Evolutionary conservation across 2,329 filamentous ascomycete genomes (phyloP).

Genomic region (Penicillium aurantiogriseum): DNA sequence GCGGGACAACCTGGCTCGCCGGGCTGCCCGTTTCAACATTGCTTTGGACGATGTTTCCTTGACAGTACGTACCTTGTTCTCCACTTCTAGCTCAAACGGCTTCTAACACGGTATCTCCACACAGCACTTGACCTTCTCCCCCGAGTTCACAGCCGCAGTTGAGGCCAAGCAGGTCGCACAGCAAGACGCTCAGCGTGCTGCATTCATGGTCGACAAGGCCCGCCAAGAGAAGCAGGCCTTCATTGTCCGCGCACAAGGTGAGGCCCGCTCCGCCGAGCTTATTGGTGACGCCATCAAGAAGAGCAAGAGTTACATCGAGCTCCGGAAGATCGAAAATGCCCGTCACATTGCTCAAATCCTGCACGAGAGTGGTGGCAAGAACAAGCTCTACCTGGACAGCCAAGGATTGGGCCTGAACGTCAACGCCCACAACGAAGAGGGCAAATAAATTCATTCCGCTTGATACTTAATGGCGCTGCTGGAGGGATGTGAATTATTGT

Average conservation of each 20-base stretch:
- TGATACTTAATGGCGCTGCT: conserved; percentile 23
- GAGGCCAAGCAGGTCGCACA: conserved; percentile 70
- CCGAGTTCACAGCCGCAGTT: conserved; percentile 67
- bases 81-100: not conserved
- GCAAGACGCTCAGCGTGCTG: conserved; percentile 94
- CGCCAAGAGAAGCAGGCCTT: conserved; percentile 99
- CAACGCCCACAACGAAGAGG: conserved; percentile 36
- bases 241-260: conserved; percentile 97
- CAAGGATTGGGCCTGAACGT: conserved; percentile 92
- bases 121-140: conserved; percentile 66
- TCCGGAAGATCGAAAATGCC: conserved; percentile 98
- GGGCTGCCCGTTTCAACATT: conserved; percentile 96
- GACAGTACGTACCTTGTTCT: conserved; percentile 61
- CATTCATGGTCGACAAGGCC: conserved; percentile 97
- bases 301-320: conserved; percentile 91
- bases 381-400: conserved; percentile 90
- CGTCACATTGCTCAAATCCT: conserved; percentile 82
- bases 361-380: conserved; percentile 80
- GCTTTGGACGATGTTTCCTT: conserved; percentile 94
- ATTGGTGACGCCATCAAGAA: conserved; percentile 99
- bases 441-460: conserved; percentile 31
- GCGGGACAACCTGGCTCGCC: conserved; percentile 84
- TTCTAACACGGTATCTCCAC: conserved; percentile 10
- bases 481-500: conserved; percentile 30
- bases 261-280: conserved; percentile 93